A percentile compares a stretch with the other conserved stretches of the same genome.
phyloP scores from a whole-genome alignment of 2,329 filamentous ascomycete species.

The Metarhizium guizhouense region DNA sequence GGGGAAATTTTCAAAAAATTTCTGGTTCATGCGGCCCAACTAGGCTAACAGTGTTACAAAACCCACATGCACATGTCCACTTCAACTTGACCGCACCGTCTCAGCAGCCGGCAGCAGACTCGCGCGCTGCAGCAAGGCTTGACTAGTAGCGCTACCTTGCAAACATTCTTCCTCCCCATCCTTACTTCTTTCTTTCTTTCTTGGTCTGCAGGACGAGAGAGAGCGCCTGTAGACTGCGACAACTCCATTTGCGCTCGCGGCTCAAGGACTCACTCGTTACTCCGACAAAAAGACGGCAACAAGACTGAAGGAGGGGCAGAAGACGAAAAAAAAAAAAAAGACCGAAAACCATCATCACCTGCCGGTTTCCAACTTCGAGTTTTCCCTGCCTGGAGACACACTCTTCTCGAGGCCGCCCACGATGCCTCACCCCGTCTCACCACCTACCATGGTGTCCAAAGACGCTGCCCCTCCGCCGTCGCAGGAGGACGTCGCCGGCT shows the following conservation, averaged over 20 bases:
- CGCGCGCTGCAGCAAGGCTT: not conserved
- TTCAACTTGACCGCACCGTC: not conserved
- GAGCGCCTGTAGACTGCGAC: no score
- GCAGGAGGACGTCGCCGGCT: constrained; percentile 54
- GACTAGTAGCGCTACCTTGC: not conserved
- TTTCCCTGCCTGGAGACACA: no score
- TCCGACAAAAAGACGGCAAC: not conserved
- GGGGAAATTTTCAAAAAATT: not conserved
- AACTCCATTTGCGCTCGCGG: no score
- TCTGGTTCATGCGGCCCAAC: not conserved
- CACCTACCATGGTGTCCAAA: constrained; percentile 39
- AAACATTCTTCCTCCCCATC: no score
- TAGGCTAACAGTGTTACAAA: not conserved
- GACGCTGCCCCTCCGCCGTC: constrained; percentile 49
- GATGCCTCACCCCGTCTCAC: constrained; percentile 42
- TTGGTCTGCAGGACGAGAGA: no score
- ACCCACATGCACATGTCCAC: not conserved
- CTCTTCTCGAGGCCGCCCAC: constrained; percentile 6
- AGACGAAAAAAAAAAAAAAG: not conserved
- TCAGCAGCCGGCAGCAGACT: not conserved
- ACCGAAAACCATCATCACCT: not conserved
- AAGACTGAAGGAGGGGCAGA: not conserved
- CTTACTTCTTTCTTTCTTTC: not conserved
- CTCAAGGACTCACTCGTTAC: not conserved
- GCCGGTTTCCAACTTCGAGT: not conserved